Conservation (phyloP, 805 yeast species). For the Candida methanosorbosa region DNA sequence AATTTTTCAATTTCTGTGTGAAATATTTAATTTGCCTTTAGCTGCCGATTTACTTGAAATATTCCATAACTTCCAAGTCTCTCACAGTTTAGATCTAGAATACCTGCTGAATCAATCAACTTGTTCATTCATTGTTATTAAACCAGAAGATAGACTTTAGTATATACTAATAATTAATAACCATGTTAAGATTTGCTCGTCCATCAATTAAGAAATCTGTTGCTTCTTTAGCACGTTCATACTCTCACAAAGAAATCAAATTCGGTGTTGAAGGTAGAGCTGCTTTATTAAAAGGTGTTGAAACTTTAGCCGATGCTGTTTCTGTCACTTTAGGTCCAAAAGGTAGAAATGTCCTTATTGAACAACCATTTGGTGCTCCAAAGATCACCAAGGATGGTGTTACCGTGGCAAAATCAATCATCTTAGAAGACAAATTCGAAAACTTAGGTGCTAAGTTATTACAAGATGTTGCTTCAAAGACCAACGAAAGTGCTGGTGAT, state of each 20-base stretch:
- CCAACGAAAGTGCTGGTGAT: conserved; percentile 97
- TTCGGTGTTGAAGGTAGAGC: conserved; percentile 98
- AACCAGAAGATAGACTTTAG: too few species aligned
- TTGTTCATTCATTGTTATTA: too few species aligned
- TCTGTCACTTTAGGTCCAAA: conserved; percentile 96
- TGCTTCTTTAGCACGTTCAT: conserved; percentile 36
- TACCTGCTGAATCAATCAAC: too few species aligned
- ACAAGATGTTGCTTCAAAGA: conserved; percentile 95
- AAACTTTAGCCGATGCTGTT: conserved; percentile 91
- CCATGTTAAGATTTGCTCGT: conserved; percentile 42
- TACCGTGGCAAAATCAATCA: conserved; percentile 84
- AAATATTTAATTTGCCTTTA: too few species aligned
- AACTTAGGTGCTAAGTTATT: conserved; percentile 92
- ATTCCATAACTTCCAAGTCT: too few species aligned
- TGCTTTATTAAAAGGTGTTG: conserved; percentile 87
- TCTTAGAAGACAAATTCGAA: conserved; percentile 83
- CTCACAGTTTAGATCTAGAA: too few species aligned
- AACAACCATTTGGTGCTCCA: conserved; percentile 94
- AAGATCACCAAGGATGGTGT: conserved; percentile 99
- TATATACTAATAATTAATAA: too few species aligned
- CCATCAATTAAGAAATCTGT: conserved; percentile 32
- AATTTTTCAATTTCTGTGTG: too few species aligned
- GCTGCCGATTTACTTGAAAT: too few species aligned
- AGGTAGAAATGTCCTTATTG: conserved; percentile 94
- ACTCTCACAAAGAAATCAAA: conserved; percentile 84